phyloP scores from a whole-genome alignment of 75 land plant genomes.

The Adiantum capillusveneris region DNA sequence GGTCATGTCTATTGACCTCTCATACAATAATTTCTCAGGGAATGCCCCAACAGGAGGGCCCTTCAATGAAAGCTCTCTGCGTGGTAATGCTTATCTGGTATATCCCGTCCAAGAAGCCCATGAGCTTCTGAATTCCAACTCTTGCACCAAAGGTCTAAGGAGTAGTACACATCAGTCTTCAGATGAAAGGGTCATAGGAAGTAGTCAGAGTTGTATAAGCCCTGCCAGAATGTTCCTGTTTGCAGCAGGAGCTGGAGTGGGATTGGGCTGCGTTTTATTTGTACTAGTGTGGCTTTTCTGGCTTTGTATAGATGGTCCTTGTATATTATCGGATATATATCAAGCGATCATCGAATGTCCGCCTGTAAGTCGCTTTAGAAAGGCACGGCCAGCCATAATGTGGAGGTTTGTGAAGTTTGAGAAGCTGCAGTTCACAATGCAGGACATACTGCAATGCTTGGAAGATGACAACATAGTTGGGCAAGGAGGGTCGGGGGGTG shows the following conservation, averaged over 20 bases:
- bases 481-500: constrained; percentile 56
- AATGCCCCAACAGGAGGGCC: constrained; percentile 15
- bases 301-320: too few species aligned
- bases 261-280: too few species aligned
- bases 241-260: too few species aligned
- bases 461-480: constrained; percentile 67
- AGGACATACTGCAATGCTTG: constrained; percentile 49
- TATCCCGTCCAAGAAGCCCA: too few species aligned
- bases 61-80: constrained; percentile 12
- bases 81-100: constrained; percentile 31
- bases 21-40: constrained; percentile 45
- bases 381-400: background rate
- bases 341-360: too few species aligned
- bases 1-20: constrained; percentile 33
- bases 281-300: too few species aligned
- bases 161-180: too few species aligned
- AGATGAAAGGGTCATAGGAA: too few species aligned
- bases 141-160: too few species aligned
- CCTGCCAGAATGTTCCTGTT: too few species aligned
- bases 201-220: too few species aligned
- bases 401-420: constrained; percentile 72
- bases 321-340: too few species aligned
- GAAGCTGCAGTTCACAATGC: constrained; percentile 48
- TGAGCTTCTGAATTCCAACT: background rate
- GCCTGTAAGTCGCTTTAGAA: constrained; percentile 19